Evolutionary conservation across 2,329 filamentous ascomycete species (phyloP).

Genomic region (Colletotrichum destructivum): DNA sequence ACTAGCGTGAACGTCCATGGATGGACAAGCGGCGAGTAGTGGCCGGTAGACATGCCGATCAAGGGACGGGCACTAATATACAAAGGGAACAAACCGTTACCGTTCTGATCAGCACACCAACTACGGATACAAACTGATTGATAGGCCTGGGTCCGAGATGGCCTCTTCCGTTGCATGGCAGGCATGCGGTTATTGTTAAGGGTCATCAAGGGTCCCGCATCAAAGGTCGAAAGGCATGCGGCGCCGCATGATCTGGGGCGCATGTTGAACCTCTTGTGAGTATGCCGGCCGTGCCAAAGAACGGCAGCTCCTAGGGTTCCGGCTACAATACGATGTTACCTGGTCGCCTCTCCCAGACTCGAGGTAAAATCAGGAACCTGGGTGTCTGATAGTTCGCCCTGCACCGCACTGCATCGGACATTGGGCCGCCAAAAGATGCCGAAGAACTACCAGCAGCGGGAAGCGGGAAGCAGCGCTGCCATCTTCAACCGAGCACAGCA

Average conservation of each 20-base stretch:
- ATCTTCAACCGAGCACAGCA: slow-evolving; percentile 11
- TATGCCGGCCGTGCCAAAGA: slow-evolving; percentile 1
- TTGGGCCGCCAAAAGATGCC: slow-evolving; percentile 38
- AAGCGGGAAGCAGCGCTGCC: slow-evolving; percentile 7
- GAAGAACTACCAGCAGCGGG: slow-evolving; percentile 13
- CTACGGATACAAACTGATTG: not conserved
- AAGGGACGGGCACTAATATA: slow-evolving; percentile 14
- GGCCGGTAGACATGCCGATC: slow-evolving; percentile 19
- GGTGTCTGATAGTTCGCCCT: slow-evolving; percentile 32
- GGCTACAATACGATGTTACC: slow-evolving; percentile 19
- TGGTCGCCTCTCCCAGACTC: slow-evolving; percentile 31
- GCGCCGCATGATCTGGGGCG: slow-evolving; percentile 31
- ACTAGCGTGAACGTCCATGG: slow-evolving; percentile 11
- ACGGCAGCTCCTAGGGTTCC: not conserved
- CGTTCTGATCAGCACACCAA: slow-evolving; percentile 20
- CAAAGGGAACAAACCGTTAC: slow-evolving; percentile 2
- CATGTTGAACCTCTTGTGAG: slow-evolving; percentile 24
- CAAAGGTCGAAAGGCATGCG: slow-evolving; percentile 6
- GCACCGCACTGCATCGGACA: not conserved
- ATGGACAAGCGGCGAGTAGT: slow-evolving; percentile 7
- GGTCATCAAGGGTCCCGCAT: slow-evolving; percentile 6
- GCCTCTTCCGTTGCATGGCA: slow-evolving; percentile 11
- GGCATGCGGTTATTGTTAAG: slow-evolving; percentile 10
- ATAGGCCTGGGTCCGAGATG: not conserved
- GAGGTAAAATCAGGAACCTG: slow-evolving; percentile 33